phyloP scores from a whole-genome alignment of 208 protist genomes.

The Lotmaria passim region DNA sequence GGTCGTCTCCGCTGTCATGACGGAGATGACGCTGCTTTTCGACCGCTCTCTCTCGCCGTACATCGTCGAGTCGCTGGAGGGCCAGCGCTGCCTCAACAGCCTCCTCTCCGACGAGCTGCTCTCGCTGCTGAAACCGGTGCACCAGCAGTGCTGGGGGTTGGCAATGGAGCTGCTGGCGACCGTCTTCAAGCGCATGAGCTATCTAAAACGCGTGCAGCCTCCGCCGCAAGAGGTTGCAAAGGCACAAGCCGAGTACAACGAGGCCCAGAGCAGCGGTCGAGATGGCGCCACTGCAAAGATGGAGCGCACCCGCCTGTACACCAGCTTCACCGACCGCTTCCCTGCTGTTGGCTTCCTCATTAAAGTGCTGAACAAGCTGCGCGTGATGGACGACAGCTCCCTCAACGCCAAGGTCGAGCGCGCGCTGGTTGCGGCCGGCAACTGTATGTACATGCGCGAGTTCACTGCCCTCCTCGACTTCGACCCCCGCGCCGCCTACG shows the following conservation, averaged over 20 bases:
- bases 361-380: constrained; percentile 87
- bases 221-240: constrained; percentile 28
- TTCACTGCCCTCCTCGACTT: constrained; percentile 80
- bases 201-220: constrained; percentile 71
- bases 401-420: constrained; percentile 82
- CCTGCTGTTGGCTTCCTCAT: constrained; percentile 70
- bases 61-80: constrained; percentile 80
- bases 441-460: constrained; percentile 77
- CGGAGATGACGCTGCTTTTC: constrained; percentile 67
- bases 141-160: constrained; percentile 74
- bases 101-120: constrained; percentile 75
- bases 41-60: constrained; percentile 76
- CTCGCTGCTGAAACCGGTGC: constrained; percentile 76
- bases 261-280: background rate
- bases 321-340: constrained; percentile 66
- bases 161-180: constrained; percentile 66
- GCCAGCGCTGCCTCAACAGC: constrained; percentile 63
- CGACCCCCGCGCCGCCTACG: constrained; percentile 65
- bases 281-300: background rate
- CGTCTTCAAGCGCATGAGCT: constrained; percentile 72
- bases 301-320: constrained; percentile 30
- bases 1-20: constrained; percentile 45
- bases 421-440: constrained; percentile 69
- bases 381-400: constrained; percentile 73
- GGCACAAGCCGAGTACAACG: constrained; percentile 16